A percentile compares a stretch with the other conserved stretches of the same genome.
These are phyloP conservation scores for Talaromyces atroroseus DNA, from an alignment of 2,329 filamentous ascomycete species.

Conservation along the genomic window DNA sequence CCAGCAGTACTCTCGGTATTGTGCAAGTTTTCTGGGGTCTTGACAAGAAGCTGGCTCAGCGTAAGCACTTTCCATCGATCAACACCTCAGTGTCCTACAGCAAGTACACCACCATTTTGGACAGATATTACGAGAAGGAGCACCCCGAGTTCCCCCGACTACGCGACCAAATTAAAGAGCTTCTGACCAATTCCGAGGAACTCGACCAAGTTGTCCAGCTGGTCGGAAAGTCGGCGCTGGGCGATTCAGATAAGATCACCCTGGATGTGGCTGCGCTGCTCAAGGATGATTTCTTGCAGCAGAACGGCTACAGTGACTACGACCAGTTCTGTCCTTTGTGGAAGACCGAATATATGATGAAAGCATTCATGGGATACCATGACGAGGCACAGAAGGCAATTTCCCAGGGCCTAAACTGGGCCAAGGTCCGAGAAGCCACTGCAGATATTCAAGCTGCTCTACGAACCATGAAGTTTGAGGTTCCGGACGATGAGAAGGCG, in stretches of 20 bases:
- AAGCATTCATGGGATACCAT: constrained; percentile 96
- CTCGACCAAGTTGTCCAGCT: constrained; percentile 98
- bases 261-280: constrained; percentile 84
- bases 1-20: constrained; percentile 86
- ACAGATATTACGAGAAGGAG: constrained; percentile 91
- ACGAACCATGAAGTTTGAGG: constrained; percentile 93
- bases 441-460: constrained; percentile 78
- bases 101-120: constrained; percentile 86
- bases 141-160: constrained; percentile 90
- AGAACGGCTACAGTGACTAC: constrained; percentile 98
- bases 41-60: constrained; percentile 98
- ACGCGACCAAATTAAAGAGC: constrained; percentile 86
- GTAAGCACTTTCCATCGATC: constrained; percentile 98
- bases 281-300: constrained; percentile 98
- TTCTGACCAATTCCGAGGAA: constrained; percentile 92
- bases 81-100: constrained; percentile 93
- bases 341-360: constrained; percentile 99
- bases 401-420: constrained; percentile 83
- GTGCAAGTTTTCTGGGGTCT: constrained; percentile 99
- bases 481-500: constrained; percentile 75
- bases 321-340: constrained; percentile 98
- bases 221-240: constrained; percentile 93
- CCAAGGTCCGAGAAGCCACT: constrained; percentile 87
- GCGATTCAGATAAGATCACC: constrained; percentile 96
- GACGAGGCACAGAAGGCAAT: constrained; percentile 96